These are phyloP conservation scores for Lantana camara DNA, from an alignment of 257 asterid genomes.

Conservation along the genomic window DNA sequence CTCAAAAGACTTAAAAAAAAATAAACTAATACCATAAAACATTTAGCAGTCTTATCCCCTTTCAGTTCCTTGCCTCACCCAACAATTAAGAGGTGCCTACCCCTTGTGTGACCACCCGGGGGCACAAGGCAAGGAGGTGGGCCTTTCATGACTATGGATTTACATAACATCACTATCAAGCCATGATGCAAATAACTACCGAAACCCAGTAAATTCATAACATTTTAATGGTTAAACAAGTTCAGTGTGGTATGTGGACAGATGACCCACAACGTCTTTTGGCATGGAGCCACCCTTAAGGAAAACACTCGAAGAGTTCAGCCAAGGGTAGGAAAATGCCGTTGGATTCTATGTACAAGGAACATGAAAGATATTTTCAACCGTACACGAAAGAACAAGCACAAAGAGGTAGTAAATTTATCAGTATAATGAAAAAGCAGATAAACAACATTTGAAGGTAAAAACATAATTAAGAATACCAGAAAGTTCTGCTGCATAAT, in stretches of 20 bases:
- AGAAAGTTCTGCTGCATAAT: slow-evolving; percentile 96
- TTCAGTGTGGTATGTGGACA: neutral
- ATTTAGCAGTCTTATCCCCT: neutral
- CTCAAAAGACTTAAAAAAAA: slow-evolving; percentile 4
- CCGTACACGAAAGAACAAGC: slow-evolving; percentile 19
- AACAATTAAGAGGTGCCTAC: too few relatives aligned
- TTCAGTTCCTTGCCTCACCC: too few relatives aligned
- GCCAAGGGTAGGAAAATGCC: slow-evolving; percentile 1
- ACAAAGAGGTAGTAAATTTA: neutral
- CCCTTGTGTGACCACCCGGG: too few relatives aligned
- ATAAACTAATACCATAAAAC: slow-evolving; percentile 16
- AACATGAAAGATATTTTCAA: slow-evolving; percentile 6
- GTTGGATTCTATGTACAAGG: slow-evolving; percentile 11
- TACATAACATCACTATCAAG: slow-evolving; percentile 4
- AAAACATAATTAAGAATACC: slow-evolving; percentile 44
- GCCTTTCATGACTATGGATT: too few relatives aligned
- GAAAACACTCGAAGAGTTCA: neutral
- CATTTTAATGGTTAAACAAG: neutral
- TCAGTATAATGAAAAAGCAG: slow-evolving; percentile 1
- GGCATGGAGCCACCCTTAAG: neutral
- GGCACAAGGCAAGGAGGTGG: too few relatives aligned
- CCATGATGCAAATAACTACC: neutral
- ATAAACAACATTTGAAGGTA: slow-evolving; percentile 6
- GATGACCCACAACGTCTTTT: neutral
- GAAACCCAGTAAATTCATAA: slow-evolving; percentile 9